phyloP scores from a whole-genome alignment of 768 basidiomycete species.

The Russula brevipes region DNA sequence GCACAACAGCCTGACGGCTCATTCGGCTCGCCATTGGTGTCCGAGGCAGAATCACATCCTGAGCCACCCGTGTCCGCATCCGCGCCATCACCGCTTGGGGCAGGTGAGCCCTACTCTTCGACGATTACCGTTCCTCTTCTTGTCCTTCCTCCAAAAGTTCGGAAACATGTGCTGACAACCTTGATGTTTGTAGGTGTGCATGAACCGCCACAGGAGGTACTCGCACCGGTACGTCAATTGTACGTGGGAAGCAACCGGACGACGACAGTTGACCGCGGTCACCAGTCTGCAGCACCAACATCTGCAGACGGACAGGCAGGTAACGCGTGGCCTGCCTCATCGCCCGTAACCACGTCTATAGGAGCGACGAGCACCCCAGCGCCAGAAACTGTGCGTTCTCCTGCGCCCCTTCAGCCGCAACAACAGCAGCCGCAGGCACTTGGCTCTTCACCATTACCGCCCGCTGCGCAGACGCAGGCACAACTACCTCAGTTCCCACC shows the following conservation, averaged over 20 bases:
- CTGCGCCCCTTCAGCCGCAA: conserved; percentile 47
- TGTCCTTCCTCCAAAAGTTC: neutral
- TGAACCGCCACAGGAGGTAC: conserved; percentile 15
- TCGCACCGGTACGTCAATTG: conserved; percentile 8
- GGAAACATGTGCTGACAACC: conserved; percentile 5
- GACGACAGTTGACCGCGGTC: neutral
- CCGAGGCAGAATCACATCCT: conserved; percentile 51
- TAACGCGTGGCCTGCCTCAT: conserved; percentile 19
- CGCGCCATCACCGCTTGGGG: conserved; percentile 52
- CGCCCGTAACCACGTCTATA: neutral
- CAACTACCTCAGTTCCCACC: conserved; percentile 25
- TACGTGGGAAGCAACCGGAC: neutral
- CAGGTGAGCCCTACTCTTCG: conserved; percentile 3
- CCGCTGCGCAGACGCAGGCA: conserved; percentile 1
- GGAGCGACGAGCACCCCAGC: conserved; percentile 16
- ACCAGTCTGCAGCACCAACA: conserved; percentile 4
- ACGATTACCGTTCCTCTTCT: neutral
- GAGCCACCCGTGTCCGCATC: conserved; percentile 41
- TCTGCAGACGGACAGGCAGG: conserved; percentile 13
- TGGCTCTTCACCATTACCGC: conserved; percentile 14
- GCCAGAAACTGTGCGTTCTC: conserved; percentile 38
- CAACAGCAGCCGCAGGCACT: conserved; percentile 29
- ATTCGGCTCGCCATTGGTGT: conserved; percentile 67
- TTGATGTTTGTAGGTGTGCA: neutral
- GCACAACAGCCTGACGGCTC: conserved; percentile 62